Evolutionary conservation across 192 early-diverging fungal genomes (phyloP).

Genomic region (Coemansia sp.): DNA sequence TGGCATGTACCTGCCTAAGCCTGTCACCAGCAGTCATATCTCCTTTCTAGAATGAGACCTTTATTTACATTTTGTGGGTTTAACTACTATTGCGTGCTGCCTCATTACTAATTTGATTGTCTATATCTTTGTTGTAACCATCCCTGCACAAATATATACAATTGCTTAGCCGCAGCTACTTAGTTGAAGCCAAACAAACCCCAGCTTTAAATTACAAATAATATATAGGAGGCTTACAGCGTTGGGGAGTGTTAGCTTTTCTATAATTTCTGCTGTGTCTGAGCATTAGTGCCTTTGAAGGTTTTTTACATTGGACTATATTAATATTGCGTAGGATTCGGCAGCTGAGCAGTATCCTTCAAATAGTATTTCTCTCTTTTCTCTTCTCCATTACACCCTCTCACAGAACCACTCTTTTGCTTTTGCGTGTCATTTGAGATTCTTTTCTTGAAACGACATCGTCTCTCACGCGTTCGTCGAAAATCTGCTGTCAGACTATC

Average conservation of each 20-base stretch:
- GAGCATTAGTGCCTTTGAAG: not conserved
- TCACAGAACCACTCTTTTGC: not conserved
- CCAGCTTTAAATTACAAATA: not conserved
- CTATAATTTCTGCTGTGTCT: not conserved
- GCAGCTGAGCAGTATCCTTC: not conserved
- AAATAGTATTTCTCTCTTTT: not conserved
- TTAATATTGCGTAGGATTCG: not conserved
- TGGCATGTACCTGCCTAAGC: too few species aligned
- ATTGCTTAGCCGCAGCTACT: not conserved
- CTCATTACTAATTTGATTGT: not conserved
- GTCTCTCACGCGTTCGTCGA: not conserved
- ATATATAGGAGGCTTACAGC: not conserved
- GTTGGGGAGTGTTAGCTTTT: not conserved
- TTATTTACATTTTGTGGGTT: slow-evolving; percentile 3
- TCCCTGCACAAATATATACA: not conserved
- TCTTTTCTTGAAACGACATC: not conserved
- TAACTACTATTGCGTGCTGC: not conserved
- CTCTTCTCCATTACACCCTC: not conserved
- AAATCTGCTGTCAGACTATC: not conserved
- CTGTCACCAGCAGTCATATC: not conserved
- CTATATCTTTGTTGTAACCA: not conserved
- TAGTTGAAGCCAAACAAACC: not conserved
- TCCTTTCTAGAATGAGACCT: not conserved
- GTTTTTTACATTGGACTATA: not conserved
- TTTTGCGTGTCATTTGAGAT: not conserved